A percentile compares a stretch with the other conserved stretches of the same genome.
Evolutionary conservation across 202 grass and related monocot genomes (phyloP).

Genomic region (Schoenoplectus tabernaemontani): DNA sequence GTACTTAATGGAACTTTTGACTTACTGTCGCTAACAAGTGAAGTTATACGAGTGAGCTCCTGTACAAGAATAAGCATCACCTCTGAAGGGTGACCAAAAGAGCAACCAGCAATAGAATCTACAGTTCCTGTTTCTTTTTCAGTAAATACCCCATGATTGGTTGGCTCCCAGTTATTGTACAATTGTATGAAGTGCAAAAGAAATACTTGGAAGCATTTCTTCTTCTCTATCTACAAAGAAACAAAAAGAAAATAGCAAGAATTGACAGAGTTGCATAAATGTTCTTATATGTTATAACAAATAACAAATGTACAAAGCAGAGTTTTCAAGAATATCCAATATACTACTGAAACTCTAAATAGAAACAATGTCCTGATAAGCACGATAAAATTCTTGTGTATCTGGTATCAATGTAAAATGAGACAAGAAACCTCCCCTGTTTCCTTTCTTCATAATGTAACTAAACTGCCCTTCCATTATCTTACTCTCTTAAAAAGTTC

Average conservation of each 20-base stretch:
- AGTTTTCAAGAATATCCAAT: not conserved
- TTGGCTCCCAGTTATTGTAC: conserved; percentile 75
- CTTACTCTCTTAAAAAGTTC: not conserved
- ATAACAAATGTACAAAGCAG: not conserved
- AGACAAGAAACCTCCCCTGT: not conserved
- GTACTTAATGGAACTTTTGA: conserved; percentile 1
- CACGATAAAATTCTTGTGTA: not conserved
- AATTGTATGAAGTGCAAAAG: conserved; percentile 64
- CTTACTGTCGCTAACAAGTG: conserved; percentile 72
- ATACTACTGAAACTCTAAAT: not conserved
- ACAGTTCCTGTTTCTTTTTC: conserved; percentile 40
- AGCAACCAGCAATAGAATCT: conserved; percentile 65
- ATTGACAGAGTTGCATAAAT: not conserved
- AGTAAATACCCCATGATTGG: conserved; percentile 28
- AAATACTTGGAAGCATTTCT: conserved; percentile 67
- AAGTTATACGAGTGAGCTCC: conserved; percentile 61
- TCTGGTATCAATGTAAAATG: not conserved
- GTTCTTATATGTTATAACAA: not conserved
- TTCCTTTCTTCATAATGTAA: not conserved
- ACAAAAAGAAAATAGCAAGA: conserved; percentile 13
- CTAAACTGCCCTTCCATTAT: not conserved
- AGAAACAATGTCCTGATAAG: not conserved
- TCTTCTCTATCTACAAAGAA: conserved; percentile 66
- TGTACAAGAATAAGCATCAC: conserved; percentile 83
- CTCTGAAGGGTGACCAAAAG: conserved; percentile 68